These are phyloP conservation scores for Talaromyces funiculosus DNA, from an alignment of 2,329 filamentous ascomycete genomes.

Conservation along the genomic window DNA sequence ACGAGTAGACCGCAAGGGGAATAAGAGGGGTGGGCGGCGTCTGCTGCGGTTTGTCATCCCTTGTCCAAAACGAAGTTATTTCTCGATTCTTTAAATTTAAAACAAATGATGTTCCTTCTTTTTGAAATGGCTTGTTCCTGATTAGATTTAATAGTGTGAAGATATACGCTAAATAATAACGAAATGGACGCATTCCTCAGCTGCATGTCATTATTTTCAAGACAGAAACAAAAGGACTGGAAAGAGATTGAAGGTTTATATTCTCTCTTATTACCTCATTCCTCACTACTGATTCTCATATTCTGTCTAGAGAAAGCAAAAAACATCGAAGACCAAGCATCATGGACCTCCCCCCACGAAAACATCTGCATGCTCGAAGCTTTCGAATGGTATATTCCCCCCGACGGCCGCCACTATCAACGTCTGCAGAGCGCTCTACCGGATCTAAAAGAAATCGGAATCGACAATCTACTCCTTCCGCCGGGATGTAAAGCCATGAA, in stretches of 20 bases:
- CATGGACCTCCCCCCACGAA: constrained; percentile 27
- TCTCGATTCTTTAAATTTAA: neutral
- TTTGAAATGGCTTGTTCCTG: neutral
- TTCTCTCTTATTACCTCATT: neutral
- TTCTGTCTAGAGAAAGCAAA: constrained; percentile 19
- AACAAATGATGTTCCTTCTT: neutral
- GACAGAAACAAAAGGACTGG: constrained; percentile 17
- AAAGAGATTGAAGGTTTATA: constrained; percentile 23
- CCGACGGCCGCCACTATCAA: constrained; percentile 56
- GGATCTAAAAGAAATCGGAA: constrained; percentile 53
- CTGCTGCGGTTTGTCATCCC: neutral
- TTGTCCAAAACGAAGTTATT: neutral
- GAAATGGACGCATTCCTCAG: constrained; percentile 9
- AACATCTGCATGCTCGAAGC: constrained; percentile 57
- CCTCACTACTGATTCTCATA: neutral
- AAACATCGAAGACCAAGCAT: constrained; percentile 22
- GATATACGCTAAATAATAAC: neutral
- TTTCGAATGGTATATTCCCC: constrained; percentile 68
- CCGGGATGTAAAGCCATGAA: constrained; percentile 64
- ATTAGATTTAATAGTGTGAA: neutral
- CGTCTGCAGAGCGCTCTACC: constrained; percentile 51
- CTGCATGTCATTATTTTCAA: constrained; percentile 12
- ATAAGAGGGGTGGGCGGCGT: neutral
- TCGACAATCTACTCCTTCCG: constrained; percentile 63
- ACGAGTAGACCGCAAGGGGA: constrained; percentile 1